Evolutionary conservation across 768 basidiomycete species (phyloP), one percentile per base, ranked within the genome.

Genomic region (Lanmaoa rubissima): DNA sequence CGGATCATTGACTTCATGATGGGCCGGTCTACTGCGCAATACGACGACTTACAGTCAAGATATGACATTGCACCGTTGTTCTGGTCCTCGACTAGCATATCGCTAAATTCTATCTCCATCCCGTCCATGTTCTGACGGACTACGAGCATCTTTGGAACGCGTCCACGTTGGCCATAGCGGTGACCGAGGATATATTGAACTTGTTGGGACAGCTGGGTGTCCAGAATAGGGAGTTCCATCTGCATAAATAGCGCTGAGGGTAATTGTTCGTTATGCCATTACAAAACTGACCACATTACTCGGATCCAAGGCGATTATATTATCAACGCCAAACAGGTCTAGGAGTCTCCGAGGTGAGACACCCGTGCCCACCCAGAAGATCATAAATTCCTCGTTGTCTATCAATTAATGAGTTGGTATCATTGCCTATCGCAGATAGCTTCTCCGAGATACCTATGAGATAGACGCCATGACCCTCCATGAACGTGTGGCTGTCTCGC

Each of bases 21-120:
- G 26, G 21, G 51, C 11, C 11, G 34, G n/a, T 38, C 14, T 51
- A 19, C 31, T 19, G 28, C 35, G 46, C 50, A 40, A 51, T 49
- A 46, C 53, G 39, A 43, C 45, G 7, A 78, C 86, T 61, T 65
- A 96, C 94, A 94, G 69, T 97, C 93, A 6, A 87, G 73, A 73
- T 96, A 97, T 1, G 91, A 87, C 85, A 95, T 82, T 0, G 87
- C 88, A n/a, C 91, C 94, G 64, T 96, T 97, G 68, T 99, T 99
- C 70, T 88, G 84, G 73, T 99, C 97, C 76, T 99, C 97, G 26
- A 97, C 86, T 13, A 99, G 79, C 90, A 97, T 90, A 74, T 99
- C 97, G 61, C 90, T 90, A 65, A 96, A 98, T 71, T 98, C 97
- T 44, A 98, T 83, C 75, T 99, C 96, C 50, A 84, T 76, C 13